A percentile compares a stretch with the other conserved stretches of the same genome.
Evolutionary conservation across 2,329 filamentous ascomycete genomes (phyloP).

Genomic region (Hymenoscyphus fructigenus): DNA sequence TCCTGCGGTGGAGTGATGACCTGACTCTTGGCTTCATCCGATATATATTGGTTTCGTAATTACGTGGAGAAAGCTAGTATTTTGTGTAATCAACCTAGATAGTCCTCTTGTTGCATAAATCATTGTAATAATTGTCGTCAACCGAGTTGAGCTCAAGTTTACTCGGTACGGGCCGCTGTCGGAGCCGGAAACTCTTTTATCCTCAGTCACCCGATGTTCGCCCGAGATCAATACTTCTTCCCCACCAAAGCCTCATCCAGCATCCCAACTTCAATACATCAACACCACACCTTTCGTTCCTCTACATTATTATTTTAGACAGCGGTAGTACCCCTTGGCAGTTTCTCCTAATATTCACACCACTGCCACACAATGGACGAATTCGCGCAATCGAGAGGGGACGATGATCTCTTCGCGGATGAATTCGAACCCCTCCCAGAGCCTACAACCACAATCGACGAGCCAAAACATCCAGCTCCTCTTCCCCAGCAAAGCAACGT

Average conservation of each 20-base stretch:
- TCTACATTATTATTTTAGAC: not conserved
- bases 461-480: slow-evolving; percentile 6
- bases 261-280: not conserved
- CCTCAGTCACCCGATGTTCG: not conserved
- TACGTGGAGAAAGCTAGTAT: too few relatives aligned
- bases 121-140: not conserved
- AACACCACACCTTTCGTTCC: not conserved
- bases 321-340: not conserved
- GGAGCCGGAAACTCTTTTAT: not conserved
- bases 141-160: not conserved
- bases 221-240: not conserved
- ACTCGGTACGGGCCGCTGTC: not conserved
- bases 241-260: not conserved
- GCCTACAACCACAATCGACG: slow-evolving; percentile 23
- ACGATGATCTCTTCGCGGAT: slow-evolving; percentile 38
- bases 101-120: not conserved
- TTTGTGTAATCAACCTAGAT: not conserved
- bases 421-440: slow-evolving; percentile 35
- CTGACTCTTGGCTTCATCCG: too few relatives aligned
- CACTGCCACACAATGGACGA: slow-evolving; percentile 32
- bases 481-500: not conserved
- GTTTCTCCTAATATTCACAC: not conserved
- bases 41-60: too few relatives aligned
- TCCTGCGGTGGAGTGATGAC: too few relatives aligned
- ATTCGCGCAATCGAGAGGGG: slow-evolving; percentile 37